Conservation (phyloP, 2,329 filamentous ascomycete species). For the Dryadomyces sulphureus region DNA sequence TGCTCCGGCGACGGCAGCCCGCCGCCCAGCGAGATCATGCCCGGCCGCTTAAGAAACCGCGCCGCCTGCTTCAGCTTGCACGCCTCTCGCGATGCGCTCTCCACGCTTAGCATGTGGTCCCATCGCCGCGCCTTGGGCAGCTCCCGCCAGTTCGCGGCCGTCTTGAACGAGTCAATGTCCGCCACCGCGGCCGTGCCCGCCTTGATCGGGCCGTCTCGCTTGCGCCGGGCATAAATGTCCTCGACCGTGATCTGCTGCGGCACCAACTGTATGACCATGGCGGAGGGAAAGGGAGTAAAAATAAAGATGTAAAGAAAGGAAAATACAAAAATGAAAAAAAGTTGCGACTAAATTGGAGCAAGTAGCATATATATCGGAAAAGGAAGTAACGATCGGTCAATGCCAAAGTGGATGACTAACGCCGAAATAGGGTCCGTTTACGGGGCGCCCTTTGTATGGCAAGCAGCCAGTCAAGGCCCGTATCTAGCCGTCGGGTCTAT, state of each 20-base stretch:
- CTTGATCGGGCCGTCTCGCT: slow-evolving; percentile 55
- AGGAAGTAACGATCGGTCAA: background rate
- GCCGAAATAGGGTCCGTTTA: background rate
- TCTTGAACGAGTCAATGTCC: slow-evolving; percentile 74
- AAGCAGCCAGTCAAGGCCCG: too few species aligned
- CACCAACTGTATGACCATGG: background rate
- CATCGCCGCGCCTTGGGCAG: slow-evolving; percentile 72
- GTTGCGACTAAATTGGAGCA: background rate
- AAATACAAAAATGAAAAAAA: background rate
- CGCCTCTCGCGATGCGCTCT: slow-evolving; percentile 44
- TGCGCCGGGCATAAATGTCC: slow-evolving; percentile 51
- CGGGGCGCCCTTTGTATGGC: too few species aligned
- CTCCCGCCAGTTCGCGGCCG: slow-evolving; percentile 26
- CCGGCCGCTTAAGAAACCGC: slow-evolving; percentile 62
- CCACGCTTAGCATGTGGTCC: slow-evolving; percentile 53
- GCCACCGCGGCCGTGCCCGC: slow-evolving; percentile 64
- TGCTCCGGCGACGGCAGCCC: slow-evolving; percentile 79
- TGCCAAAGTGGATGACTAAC: too few species aligned
- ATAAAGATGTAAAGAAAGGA: background rate
- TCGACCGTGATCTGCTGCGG: slow-evolving; percentile 40
- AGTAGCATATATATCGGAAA: background rate
- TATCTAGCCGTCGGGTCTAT: too few species aligned
- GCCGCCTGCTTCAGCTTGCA: slow-evolving; percentile 76
- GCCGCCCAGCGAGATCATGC: slow-evolving; percentile 81
- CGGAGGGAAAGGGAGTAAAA: background rate